Evolutionary conservation across 1,139 yeast genomes (phyloP), one percentile per base, ranked within the genome.

Genomic region (Blastobotrys illinoisensis): DNA sequence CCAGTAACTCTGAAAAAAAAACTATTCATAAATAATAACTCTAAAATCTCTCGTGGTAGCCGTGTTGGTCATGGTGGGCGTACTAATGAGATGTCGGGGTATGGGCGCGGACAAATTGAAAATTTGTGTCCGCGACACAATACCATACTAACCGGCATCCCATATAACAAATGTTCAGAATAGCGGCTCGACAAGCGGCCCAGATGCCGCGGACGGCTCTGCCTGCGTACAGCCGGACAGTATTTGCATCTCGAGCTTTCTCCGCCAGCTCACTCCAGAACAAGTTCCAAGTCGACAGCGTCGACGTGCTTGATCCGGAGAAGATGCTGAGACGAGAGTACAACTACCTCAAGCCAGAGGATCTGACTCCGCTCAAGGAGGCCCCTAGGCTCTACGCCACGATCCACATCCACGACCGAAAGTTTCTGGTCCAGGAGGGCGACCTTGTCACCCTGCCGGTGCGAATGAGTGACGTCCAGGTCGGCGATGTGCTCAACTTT

Each of bases 391-490:
- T 93, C 47, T 93, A 90, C 67, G 99, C 99, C 51, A 78, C 88
- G 7, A 79, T 91, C 62, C 84, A 82, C 64, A 79, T 95, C 49
- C 95, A 90, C 73, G 83, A 86, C 69, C 83, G 90, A 71, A 89
- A 95, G 49, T 91, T 88, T 66, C 75, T 93, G 58, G 95, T 95
- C 20, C 90, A 99, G 19, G 82, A 85, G 62, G 99, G 99, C 19
- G 99, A 95, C 70, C 80, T 78, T 61, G 81, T 93, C 51, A 79
- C 83, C 47, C 73, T 93, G 44, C 97, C 97, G 1, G 90, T 81
- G 70, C 80, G 82, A 60, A 70, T 93, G 75, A 85, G 83, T 64
- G 80, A 81, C 54, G 95, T 86, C 9, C 77, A 83, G 57, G 85
- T 91, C 5, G 99, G 99, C 16, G 97, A 90, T 68, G 77, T 77